phyloP scores from a whole-genome alignment of 148 eudicot genomes.

The Drosera capensis region DNA sequence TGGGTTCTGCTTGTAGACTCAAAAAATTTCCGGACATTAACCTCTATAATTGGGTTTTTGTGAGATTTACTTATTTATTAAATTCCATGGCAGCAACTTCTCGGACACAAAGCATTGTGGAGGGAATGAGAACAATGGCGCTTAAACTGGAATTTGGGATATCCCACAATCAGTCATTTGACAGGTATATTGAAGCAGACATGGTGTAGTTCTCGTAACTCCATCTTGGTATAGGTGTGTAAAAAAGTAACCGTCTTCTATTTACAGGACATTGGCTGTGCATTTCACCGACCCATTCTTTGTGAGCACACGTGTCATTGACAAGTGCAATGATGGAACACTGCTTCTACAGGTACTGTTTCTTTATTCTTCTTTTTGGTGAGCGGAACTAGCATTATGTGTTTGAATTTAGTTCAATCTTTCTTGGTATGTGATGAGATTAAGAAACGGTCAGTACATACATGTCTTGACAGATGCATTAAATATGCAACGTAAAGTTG shows the following conservation, averaged over 20 bases:
- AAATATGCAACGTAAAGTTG: too few relatives aligned
- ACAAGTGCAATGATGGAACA: slow-evolving; percentile 83
- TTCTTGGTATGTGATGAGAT: too few relatives aligned
- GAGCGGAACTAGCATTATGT: too few relatives aligned
- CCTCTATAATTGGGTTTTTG: too few relatives aligned
- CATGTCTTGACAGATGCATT: too few relatives aligned
- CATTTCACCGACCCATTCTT: slow-evolving; percentile 95
- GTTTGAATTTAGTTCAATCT: too few relatives aligned
- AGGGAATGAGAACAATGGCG: slow-evolving; percentile 90
- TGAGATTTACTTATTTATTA: background rate
- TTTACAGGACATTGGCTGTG: slow-evolving; percentile 77
- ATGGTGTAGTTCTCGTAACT: too few relatives aligned
- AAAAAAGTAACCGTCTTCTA: slow-evolving; percentile 5
- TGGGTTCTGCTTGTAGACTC: background rate
- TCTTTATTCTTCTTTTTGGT: background rate
- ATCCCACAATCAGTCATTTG: slow-evolving; percentile 84
- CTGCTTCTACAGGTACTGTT: slow-evolving; percentile 85
- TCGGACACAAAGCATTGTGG: slow-evolving; percentile 61
- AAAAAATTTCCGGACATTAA: too few relatives aligned
- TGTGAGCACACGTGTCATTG: slow-evolving; percentile 69
- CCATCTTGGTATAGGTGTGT: slow-evolving; percentile 8
- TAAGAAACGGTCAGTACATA: too few relatives aligned
- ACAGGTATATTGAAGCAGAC: slow-evolving; percentile 30
- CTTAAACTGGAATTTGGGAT: slow-evolving; percentile 91
- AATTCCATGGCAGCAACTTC: slow-evolving; percentile 35